Evolutionary conservation across 2,329 filamentous ascomycete genomes (phyloP), one percentile per base, ranked within the genome.

Genomic region (Xylogone sp.): DNA sequence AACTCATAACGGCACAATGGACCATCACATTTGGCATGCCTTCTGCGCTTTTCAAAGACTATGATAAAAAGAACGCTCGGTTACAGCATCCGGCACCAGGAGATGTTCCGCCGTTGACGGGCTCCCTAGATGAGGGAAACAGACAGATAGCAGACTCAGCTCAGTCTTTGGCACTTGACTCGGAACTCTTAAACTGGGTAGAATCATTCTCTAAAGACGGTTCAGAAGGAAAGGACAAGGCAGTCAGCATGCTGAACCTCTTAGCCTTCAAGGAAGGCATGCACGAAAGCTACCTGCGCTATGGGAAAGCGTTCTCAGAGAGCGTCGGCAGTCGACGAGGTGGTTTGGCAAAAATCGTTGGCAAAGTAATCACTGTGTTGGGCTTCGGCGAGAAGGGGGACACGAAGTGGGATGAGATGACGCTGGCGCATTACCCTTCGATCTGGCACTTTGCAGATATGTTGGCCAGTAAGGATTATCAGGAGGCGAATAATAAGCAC

Each of bases 231-330:
- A 56, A 66, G 62, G 53, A 56, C 34, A 39, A 39, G n/a, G 75
- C 82, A 0, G 77, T 85, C 1, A 80, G 77, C 1, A 86, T 86
- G 83, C 71, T 86, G 39, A 86, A 86, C 54, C 68, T 86, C 2
- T 72, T 86, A 3, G 71, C 81, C 39, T 86, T 86, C 67, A 71
- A 72, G 43, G 69, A 65, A 0, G 74, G 71, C 10, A 74, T 71
- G 54, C 81, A 83, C 59, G 65, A 68, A 21, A 69, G 72, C 45
- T 86, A 86, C 58, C 68, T 77, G 18, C 68, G 75, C 45, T 86
- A 86, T 62, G 83, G 82, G 2, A 68, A 69, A n/a, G 79, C 72
- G 21, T 79, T 79, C 56, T 69, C 69, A 0, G 61, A 68, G 48
- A 69, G 64, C 3, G 75, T 82, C 42, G 82, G 82, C 0, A 65